Evolutionary conservation across 78 protist genomes (phyloP), one percentile per base, ranked within the genome.

Genomic region (Pigoraptor vietnamica): DNA sequence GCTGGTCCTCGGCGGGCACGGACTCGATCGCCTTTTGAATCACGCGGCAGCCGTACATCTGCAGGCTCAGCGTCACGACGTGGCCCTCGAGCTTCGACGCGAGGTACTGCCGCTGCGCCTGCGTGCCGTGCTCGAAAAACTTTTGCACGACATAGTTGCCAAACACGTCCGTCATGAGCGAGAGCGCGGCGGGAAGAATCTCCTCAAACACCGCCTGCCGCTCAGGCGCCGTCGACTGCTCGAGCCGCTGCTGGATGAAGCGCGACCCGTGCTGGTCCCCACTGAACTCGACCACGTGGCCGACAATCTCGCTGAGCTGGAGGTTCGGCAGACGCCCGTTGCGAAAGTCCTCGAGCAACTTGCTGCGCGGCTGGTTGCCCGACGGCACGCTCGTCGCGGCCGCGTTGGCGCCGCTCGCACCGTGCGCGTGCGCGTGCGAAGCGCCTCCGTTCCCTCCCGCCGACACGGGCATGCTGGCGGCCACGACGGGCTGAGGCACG

Each of bases 111-210:
- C 35, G 86, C 24, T 94, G 95, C 25, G 23, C n/a, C 35, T 39
- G 86, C 32, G 39, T 39, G 39, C 98, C 99, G 79, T 95, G 94
- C 92, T 98, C 99, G 88, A 99, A 94, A 83, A 98, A 93, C 95
- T 99, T 99, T 91, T 99, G 99, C n/a, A 98, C 86, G 35, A 99
- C 99, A 92, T 99, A 99, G 95, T 99, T 99, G 1, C 99, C 99
- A 93, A 99, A 99, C 34, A 98, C 99, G 91, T 99, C 99, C 38
- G 94, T 93, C 97, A 98, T 97, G 90, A 98, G 95, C 10, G 90
- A 81, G 39, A 91, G 89, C 9, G 96, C 87, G 24, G 91, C 82
- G 25, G 96, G 96, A 10, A 93, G 40, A 6, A 98, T 88, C 79
- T 98, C 99, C 2, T 67, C 86, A 56, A 67, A 97, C 82, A 98